Evolutionary conservation across 805 yeast species (phyloP).

Genomic region (Myxozyma nipponensis): DNA sequence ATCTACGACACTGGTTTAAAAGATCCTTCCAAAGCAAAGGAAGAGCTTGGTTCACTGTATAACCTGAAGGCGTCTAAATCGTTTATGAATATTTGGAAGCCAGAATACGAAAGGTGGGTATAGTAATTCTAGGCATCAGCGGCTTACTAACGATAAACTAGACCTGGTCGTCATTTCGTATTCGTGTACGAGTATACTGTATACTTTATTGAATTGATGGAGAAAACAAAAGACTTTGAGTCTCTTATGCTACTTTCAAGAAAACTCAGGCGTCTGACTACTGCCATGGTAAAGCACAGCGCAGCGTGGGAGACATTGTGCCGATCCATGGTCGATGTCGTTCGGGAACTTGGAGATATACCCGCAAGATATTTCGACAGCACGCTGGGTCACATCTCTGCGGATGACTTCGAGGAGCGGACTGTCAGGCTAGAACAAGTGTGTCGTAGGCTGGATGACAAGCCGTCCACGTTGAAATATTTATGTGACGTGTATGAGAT

Average conservation of each 20-base stretch:
- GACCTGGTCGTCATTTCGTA: constrained; percentile 85
- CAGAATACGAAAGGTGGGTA: constrained; percentile 64
- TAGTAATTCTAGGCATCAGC: not conserved
- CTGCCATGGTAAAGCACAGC: constrained; percentile 66
- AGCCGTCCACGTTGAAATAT: constrained; percentile 29
- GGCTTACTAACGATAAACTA: not conserved
- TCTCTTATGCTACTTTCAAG: constrained; percentile 59
- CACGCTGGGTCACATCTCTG: constrained; percentile 28
- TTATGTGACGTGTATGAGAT: constrained; percentile 55
- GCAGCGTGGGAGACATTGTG: constrained; percentile 66
- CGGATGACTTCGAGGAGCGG: constrained; percentile 41
- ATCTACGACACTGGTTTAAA: constrained; percentile 54
- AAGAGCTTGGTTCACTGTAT: constrained; percentile 61
- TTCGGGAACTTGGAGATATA: constrained; percentile 38
- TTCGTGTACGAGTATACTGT: constrained; percentile 67
- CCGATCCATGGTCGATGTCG: constrained; percentile 46
- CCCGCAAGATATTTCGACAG: constrained; percentile 28
- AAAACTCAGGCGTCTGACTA: constrained; percentile 71
- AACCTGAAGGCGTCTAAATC: constrained; percentile 67
- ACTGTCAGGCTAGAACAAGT: constrained; percentile 35
- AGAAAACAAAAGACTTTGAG: constrained; percentile 52
- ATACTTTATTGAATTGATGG: constrained; percentile 57
- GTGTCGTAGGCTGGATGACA: constrained; percentile 12
- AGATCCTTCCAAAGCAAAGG: constrained; percentile 53
- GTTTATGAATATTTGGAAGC: constrained; percentile 86